Base-by-base conservation (phyloP, 164 flowering plant species). In the Echeveria elegans region DNA sequence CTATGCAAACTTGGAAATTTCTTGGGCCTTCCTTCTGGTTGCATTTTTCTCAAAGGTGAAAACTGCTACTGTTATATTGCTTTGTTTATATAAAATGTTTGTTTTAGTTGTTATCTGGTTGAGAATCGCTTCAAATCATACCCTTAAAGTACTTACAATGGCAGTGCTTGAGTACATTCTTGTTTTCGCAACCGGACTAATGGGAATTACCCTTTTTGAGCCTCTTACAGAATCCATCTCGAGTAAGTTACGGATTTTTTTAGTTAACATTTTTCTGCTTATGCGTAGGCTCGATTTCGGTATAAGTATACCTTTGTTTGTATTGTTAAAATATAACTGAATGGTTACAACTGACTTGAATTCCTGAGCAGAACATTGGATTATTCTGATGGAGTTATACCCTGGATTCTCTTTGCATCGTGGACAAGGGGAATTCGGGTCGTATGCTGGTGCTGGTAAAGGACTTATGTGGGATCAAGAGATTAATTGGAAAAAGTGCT, bases 391-490 rank as follows among this genome's bases (percentile, higher is more conserved):
- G 89, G 97, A 95, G 85, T 52, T 91, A 60, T 85, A 74, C 78
- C 99, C 99, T 56, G 96, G 96, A 28, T 94, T 91, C 72, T 63
- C 96, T 58, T 74, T 91, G 41, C 88, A 81, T 73, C 89, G 99
- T 58, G 99, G 96, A 36, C 77, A 91, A 29, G 88, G 84, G 73
- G 99, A 94, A 82, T 84, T 94, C 59, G 72, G 80, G 61, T 80
- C 81, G 48, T 87, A 81, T 82, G 69, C 96, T 28, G 71, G 76
- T 65, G 71, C 50, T 23, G 97, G 87, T 64, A 67, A 83, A 91
- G 90, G 45, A 84, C 75, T 68, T 70, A 76, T 75, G 99, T 87
- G 93, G 93, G 76, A 67, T 71, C 77, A 82, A 73, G 70, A 85
- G 73, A 79, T 60, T 69, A 84, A 82, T n/a, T 67, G 68, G 75